Evolutionary conservation across 1,139 yeast genomes (phyloP).

Genomic region (Saccharomyces hybrid): DNA sequence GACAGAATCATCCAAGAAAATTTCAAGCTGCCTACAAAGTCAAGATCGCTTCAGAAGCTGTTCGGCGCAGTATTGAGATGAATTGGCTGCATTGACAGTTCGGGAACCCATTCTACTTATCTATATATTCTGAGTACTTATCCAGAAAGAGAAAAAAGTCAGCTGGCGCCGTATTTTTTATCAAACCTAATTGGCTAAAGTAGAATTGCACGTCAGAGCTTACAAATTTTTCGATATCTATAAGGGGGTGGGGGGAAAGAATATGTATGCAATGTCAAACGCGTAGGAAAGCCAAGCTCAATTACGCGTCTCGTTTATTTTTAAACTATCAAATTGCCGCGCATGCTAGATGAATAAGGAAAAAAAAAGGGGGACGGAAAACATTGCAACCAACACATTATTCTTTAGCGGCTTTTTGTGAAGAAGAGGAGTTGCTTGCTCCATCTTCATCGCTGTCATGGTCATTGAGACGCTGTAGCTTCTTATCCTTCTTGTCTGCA

Average conservation of each 20-base stretch:
- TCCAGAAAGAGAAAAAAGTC: neutral
- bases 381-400: no score
- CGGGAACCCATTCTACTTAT: neutral
- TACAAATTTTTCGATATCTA: neutral
- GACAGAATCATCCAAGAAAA: neutral
- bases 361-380: neutral
- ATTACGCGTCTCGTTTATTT: neutral
- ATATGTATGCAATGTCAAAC: neutral
- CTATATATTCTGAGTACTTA: neutral
- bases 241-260: neutral
- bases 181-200: neutral
- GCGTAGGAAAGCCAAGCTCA: neutral
- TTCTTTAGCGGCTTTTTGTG: neutral
- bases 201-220: neutral
- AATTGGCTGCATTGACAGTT: neutral
- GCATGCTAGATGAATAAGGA: neutral
- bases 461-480: neutral
- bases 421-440: neutral
- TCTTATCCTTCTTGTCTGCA: neutral
- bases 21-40: neutral
- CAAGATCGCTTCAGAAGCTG: neutral
- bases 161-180: neutral
- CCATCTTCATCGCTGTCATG: neutral
- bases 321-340: neutral
- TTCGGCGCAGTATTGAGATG: neutral